Evolutionary conservation across 1,139 yeast genomes (phyloP), one percentile per base, ranked within the genome.

Genomic region (Lodderomyces margitis): DNA sequence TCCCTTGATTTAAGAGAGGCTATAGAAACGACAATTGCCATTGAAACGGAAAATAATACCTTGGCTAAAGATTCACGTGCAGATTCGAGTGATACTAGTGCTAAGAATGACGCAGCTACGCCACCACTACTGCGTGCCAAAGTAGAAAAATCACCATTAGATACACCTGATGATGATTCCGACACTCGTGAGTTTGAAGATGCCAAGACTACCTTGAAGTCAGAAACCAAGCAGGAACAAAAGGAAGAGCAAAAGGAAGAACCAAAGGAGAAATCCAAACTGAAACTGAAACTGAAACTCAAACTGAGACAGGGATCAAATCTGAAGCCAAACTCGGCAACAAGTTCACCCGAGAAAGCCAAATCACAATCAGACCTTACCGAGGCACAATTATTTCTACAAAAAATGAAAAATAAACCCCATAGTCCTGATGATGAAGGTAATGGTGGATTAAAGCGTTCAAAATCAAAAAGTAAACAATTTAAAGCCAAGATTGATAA

Each of bases 401-500:
- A 28, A 15, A 28, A 15, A 15, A 28, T 28, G 32, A 28, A 28
- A 19, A 15, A 17, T 28, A 28, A 15, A 27, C 6, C 24, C 15
- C 21, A 31, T 16, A 25, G 25, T 10, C 21, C 24, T 17, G 27
- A 36, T 12, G 14, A n/a, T 8, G n/a, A 16, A 20, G n/a, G n/a
- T 2, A 20, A 27, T 7, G 19, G n/a, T 12, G 43, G 40, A 12
- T 41, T 56, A 17, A 42, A 47, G 9, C 43, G 64, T 32, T 56
- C 56, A 25, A 57, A 58, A 20, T 59, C 66, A 28, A 58, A 49
- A 41, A 56, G 63, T 19, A 61, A 61, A 38, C 56, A 58, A 39
- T 62, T 62, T 43, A 52, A 57, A 39, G 49, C 54, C 36, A 63
- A 66, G 41, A 54, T 70, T 40, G 59, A 66, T 45, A 59, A 49